Base-by-base conservation (phyloP, 164 flowering plant genomes). In the Dillenia turbinata region DNA sequence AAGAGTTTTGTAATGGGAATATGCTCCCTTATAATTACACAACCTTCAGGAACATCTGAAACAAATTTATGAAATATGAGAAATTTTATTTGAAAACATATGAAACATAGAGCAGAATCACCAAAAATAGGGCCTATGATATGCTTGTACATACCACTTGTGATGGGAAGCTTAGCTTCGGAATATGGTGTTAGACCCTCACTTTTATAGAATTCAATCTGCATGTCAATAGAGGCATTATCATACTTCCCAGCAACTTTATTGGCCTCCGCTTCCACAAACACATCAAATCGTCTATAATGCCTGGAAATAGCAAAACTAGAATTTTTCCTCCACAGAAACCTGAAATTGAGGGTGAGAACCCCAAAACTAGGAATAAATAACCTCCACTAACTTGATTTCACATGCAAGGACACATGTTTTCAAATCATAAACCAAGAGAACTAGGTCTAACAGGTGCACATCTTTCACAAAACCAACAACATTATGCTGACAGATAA, bases 11-110 rank as follows among this genome's bases (percentile, higher is more conserved):
- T 86, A 52, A 91, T 78, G 17, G 97, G 95, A 63, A 81, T 84
- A 68, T 94, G 98, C 67, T 91, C 98, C 62, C 75, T 82, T 56
- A 94, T 75, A 57, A 94, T 82, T 19, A 85, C 93, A 56, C 98
- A 94, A 40, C 98, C 98, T 80, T 94, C 98, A 26, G 98, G 98
- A 75, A 94, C 97, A 86, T 94, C 98, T 90, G 86, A 33, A 33
- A 56, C 50, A 10, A 64, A 49, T 50, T 19, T 61, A 71, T 8
- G 17, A 33, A 33, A 33, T 33, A 33, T 33, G 40, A 33, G 40
- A 33, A 33, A 33, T 33, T 33, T 4, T 33, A 33, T 33, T 33
- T 33, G 40, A 33, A 33, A 33, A 4, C 40, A 33, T 33, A 10
- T 63, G 47, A 57, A 56, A 49, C 15, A 44, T 9, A 9, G 9